Conservation (phyloP, 495 filamentous ascomycete species). For the Peziza echinospora region DNA sequence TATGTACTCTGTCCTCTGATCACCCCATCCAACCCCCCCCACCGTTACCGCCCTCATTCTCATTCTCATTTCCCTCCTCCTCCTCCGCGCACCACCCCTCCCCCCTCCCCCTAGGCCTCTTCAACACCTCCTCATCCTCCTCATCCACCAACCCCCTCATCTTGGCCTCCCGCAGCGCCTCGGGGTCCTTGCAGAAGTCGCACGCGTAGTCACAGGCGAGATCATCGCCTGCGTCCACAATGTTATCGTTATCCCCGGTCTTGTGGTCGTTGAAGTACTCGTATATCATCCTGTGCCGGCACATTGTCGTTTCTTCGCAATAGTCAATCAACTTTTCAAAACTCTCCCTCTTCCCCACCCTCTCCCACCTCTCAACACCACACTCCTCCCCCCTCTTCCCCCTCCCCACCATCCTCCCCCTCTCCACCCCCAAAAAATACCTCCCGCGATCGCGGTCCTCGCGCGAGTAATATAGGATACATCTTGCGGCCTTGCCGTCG, state of each 20-base stretch:
- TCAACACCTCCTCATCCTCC: slow-evolving; percentile 23
- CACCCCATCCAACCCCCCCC: neutral
- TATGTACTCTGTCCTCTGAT: neutral
- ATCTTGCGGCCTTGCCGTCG: slow-evolving; percentile 66
- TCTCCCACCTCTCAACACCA: slow-evolving; percentile 20
- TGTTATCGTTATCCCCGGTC: too few species aligned
- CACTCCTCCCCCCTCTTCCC: slow-evolving; percentile 17
- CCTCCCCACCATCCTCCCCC: slow-evolving; percentile 18
- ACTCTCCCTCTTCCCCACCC: slow-evolving; percentile 22
- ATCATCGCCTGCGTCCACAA: too few species aligned
- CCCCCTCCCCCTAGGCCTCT: neutral
- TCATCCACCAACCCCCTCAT: slow-evolving; percentile 39
- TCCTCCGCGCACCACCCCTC: neutral
- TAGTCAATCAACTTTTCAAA: slow-evolving; percentile 46
- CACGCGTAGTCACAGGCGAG: slow-evolving; percentile 65
- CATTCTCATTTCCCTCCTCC: neutral
- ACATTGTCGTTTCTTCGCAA: slow-evolving; percentile 51
- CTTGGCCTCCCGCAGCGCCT: slow-evolving; percentile 41
- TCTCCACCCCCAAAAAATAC: slow-evolving; percentile 31
- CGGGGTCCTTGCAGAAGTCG: slow-evolving; percentile 65
- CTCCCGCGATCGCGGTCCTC: slow-evolving; percentile 58
- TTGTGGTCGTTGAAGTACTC: slow-evolving; percentile 57
- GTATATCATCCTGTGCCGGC: slow-evolving; percentile 56
- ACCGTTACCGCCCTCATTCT: neutral
- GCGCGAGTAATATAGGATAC: slow-evolving; percentile 70